Percentiles rank a stretch among this genome's conserved stretches.
Evolutionary conservation across 1,284 basidiomycete genomes (phyloP).

Genomic region (Trichosporon faecale): DNA sequence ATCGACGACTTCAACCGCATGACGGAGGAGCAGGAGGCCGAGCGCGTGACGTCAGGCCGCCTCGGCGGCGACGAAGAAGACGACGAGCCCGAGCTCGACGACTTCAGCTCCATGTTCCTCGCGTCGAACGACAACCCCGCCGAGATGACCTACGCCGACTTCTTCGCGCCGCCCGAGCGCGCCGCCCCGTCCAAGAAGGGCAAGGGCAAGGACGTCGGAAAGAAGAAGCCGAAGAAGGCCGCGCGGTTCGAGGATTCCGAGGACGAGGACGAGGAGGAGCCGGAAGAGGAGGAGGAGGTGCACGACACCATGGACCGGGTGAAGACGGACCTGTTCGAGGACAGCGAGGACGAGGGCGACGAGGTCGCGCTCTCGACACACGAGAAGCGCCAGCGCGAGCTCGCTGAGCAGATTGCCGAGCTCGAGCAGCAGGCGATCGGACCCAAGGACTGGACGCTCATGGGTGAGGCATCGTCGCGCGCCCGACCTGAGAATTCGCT

Average conservation of each 20-base stretch:
- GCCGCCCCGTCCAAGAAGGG: slow-evolving; percentile 28
- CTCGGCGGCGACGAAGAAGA: slow-evolving; percentile 55
- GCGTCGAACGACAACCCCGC: slow-evolving; percentile 49
- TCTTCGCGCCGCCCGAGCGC: slow-evolving; percentile 61
- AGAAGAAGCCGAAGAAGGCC: slow-evolving; percentile 52
- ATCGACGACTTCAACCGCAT: slow-evolving; percentile 84
- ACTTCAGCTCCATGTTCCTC: slow-evolving; percentile 42
- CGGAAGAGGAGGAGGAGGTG: slow-evolving; percentile 36
- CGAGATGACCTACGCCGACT: slow-evolving; percentile 54
- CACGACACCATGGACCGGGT: slow-evolving; percentile 54
- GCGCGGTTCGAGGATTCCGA: slow-evolving; percentile 36
- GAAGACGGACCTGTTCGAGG: slow-evolving; percentile 57
- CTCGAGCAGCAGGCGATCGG: slow-evolving; percentile 59
- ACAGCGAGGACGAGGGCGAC: slow-evolving; percentile 54
- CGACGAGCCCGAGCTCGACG: slow-evolving; percentile 58
- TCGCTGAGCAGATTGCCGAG: slow-evolving; percentile 57
- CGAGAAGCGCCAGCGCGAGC: slow-evolving; percentile 55
- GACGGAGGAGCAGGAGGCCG: slow-evolving; percentile 74
- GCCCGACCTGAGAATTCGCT: slow-evolving; percentile 86
- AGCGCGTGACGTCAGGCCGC: slow-evolving; percentile 61
- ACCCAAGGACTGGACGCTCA: slow-evolving; percentile 80
- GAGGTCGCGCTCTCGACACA: slow-evolving; percentile 54
- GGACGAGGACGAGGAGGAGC: slow-evolving; percentile 33
- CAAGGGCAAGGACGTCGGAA: slow-evolving; percentile 35
- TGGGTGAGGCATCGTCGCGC: slow-evolving; percentile 82